These are phyloP conservation scores for Waitea zeae DNA, from an alignment of 1,284 basidiomycete genomes.

Conservation along the genomic window DNA sequence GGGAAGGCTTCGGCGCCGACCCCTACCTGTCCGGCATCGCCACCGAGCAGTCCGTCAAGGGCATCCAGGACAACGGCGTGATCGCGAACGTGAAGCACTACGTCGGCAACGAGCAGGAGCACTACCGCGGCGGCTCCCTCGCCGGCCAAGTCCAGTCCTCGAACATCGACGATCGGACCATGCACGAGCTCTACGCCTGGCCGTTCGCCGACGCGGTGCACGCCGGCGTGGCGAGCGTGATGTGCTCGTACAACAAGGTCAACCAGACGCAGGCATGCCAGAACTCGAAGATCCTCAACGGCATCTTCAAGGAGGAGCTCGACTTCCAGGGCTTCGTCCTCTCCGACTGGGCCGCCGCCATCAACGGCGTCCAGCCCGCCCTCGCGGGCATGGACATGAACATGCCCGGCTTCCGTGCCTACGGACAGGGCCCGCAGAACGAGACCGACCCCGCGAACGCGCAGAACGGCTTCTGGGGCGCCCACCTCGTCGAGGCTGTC, in stretches of 20 bases:
- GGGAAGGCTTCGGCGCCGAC: constrained; percentile 47
- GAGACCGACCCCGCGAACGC: constrained; percentile 1
- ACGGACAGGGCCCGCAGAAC: constrained; percentile 2
- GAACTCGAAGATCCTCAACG: constrained; percentile 27
- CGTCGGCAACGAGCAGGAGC: constrained; percentile 17
- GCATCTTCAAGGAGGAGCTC: constrained; percentile 28
- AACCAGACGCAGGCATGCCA: constrained; percentile 33
- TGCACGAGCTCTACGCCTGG: constrained; percentile 22
- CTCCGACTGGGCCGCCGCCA: constrained; percentile 12
- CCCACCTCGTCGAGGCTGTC: constrained; percentile 18
- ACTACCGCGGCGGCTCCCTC: constrained; percentile 14
- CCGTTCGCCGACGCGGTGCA: constrained; percentile 25
- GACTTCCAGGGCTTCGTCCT: constrained; percentile 14
- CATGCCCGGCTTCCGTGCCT: constrained; percentile 11
- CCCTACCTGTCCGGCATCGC: constrained; percentile 27
- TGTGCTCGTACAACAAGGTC: constrained; percentile 29
- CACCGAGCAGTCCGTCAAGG: constrained; percentile 22
- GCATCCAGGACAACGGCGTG: constrained; percentile 28
- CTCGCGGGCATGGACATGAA: constrained; percentile 11
- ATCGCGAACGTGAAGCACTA: constrained; percentile 20
- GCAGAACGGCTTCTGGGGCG: constrained; percentile 12
- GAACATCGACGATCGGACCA: constrained; percentile 26
- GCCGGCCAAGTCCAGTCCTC: constrained; percentile 13
- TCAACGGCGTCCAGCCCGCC: constrained; percentile 7
- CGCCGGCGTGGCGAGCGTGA: constrained; percentile 27